Evolutionary conservation across 2,329 filamentous ascomycete genomes (phyloP).

Genomic region (Trichoderma citrinoviride): DNA sequence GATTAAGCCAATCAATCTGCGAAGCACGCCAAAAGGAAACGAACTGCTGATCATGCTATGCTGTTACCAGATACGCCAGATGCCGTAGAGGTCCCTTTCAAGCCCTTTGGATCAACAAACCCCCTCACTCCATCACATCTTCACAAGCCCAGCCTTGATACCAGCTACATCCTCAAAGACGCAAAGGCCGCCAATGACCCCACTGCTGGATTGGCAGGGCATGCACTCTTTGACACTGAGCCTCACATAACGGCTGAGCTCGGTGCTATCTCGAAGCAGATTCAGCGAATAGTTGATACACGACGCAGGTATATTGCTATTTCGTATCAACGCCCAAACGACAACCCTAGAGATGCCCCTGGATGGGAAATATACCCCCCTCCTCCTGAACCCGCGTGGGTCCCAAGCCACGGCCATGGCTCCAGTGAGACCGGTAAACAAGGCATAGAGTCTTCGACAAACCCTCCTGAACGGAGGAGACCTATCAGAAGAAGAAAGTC

Average conservation of each 20-base stretch:
- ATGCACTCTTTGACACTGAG: conserved; percentile 68
- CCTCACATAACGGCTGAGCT: conserved; percentile 81
- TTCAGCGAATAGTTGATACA: conserved; percentile 83
- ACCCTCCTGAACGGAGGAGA: conserved; percentile 41
- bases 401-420: conserved; percentile 30
- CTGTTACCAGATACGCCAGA: conserved; percentile 21
- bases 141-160: conserved; percentile 29
- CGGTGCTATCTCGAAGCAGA: conserved; percentile 81
- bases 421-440: conserved; percentile 8
- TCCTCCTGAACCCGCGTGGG: conserved; percentile 88
- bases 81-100: conserved; percentile 9
- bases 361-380: conserved; percentile 13
- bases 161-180: conserved; percentile 39
- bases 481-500: conserved; percentile 65
- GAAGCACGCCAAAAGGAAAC: not conserved
- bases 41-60: conserved; percentile 7
- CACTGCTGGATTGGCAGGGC: conserved; percentile 60
- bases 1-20: conserved; percentile 25
- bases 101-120: conserved; percentile 6
- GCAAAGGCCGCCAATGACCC: conserved; percentile 39
- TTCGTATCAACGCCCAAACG: conserved; percentile 65
- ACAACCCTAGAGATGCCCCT: conserved; percentile 2
- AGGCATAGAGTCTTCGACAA: not conserved
- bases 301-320: conserved; percentile 85
- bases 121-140: not conserved